Conservation (phyloP, 192 early-diverging fungal genomes). For the Geranomyces michiganensis region DNA sequence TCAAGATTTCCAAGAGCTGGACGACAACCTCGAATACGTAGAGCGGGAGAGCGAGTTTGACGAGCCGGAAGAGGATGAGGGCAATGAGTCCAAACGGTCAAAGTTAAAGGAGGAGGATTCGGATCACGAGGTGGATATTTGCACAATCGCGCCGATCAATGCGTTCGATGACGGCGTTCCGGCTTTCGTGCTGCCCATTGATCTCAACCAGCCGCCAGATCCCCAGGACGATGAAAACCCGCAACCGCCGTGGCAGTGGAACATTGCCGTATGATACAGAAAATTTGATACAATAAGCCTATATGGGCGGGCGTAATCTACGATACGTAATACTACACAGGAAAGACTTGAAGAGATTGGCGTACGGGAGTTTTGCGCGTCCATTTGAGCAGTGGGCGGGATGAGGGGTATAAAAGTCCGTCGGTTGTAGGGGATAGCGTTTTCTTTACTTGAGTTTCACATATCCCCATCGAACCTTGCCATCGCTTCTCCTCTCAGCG, state of each 20-base stretch:
- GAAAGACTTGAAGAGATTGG: no score
- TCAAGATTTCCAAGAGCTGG: slow-evolving; percentile 81
- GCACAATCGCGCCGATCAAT: slow-evolving; percentile 25
- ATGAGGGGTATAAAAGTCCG: no score
- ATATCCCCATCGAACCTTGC: slow-evolving; percentile 2
- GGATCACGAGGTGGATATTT: slow-evolving; percentile 13
- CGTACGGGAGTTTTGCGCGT: no score
- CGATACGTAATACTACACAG: no score
- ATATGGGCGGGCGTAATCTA: no score
- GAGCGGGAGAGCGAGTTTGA: slow-evolving; percentile 97
- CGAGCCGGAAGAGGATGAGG: slow-evolving; percentile 47
- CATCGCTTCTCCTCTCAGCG: not conserved
- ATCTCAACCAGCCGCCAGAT: not conserved
- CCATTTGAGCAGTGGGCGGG: no score
- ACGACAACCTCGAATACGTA: slow-evolving; percentile 92
- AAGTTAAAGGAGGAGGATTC: not conserved
- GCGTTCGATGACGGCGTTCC: slow-evolving; percentile 7
- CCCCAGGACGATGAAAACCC: not conserved
- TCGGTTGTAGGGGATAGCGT: no score
- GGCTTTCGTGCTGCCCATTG: slow-evolving; percentile 10
- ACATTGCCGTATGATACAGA: slow-evolving; percentile 17
- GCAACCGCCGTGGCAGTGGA: slow-evolving; percentile 16
- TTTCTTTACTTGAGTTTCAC: not conserved
- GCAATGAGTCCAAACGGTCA: not conserved
- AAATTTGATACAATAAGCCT: no score